Evolutionary conservation across 495 filamentous ascomycete species (phyloP).

Genomic region (Xylaria telfairii): DNA sequence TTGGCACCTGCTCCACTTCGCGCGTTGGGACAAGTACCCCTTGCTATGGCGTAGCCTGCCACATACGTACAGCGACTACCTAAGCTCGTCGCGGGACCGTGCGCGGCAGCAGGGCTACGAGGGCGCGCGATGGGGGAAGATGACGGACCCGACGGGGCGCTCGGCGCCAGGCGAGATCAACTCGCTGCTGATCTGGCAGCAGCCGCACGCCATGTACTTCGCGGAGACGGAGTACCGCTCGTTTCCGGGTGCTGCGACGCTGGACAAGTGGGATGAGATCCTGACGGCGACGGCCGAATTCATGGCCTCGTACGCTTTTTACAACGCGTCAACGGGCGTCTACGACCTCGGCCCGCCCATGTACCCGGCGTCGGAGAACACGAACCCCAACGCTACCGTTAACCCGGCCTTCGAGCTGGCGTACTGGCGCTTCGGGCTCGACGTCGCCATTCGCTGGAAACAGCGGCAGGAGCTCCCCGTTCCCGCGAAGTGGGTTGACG

Average conservation of each 20-base stretch:
- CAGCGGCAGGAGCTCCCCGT: conserved; percentile 42
- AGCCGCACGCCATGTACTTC: conserved; percentile 60
- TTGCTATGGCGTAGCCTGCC: conserved; percentile 54
- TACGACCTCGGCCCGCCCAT: conserved; percentile 61
- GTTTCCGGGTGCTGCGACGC: conserved; percentile 43
- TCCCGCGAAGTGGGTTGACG: conserved; percentile 46
- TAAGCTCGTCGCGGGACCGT: conserved; percentile 52
- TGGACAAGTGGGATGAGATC: conserved; percentile 54
- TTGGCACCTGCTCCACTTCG: conserved; percentile 61
- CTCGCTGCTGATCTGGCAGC: conserved; percentile 61
- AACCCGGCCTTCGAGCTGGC: conserved; percentile 62
- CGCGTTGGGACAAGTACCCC: conserved; percentile 56
- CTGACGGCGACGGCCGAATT: conserved; percentile 55
- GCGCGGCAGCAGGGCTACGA: conserved; percentile 56
- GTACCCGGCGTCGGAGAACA: conserved; percentile 60
- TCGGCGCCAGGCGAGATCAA: conserved; percentile 64
- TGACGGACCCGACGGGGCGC: conserved; percentile 62
- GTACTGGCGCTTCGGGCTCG: conserved; percentile 55
- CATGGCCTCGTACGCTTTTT: conserved; percentile 58
- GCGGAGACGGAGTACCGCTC: conserved; percentile 58
- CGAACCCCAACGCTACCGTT: conserved; percentile 54
- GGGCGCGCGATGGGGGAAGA: conserved; percentile 64
- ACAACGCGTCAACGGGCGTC: conserved; percentile 48
- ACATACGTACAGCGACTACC: conserved; percentile 53
- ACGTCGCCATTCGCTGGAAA: conserved; percentile 50